Evolutionary conservation across 495 filamentous ascomycete genomes (phyloP), one percentile per base, ranked within the genome.

Genomic region (Daldinia bambusicola): DNA sequence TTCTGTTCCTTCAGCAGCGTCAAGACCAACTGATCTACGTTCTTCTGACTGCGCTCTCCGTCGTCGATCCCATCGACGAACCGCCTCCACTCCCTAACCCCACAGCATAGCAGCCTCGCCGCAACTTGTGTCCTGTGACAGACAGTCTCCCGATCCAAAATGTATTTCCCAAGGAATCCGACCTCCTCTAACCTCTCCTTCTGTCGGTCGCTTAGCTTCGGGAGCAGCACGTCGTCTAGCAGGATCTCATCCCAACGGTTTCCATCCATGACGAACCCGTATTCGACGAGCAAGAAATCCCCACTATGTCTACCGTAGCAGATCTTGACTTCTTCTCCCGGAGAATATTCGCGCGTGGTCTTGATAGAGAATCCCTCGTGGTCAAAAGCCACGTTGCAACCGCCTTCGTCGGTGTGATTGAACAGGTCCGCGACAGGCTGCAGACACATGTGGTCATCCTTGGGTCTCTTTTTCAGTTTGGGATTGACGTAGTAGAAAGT

Each of bases 391-490:
- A 93, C 91, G 56, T 85, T 82, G 66, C 92, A 94, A 10, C 85
- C 88, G 8, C 43, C 43, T 2, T 78, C 78, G 70, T 90, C 87
- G 1, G 84, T 81, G 77, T 95, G 94, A 76, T 97, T 97, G 80
- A 97, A 93, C 63, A 94, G 90, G 80, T 97, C 94, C 2, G 93
- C 89, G 66, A 96, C 93, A 1, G 94, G 94, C 78, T 91, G 87
- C 68, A 97, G 79, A 0, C 88, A 91, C 89, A 96, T 92, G 55
- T 88, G 86, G 77, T 95, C 91, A 73, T 92, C 90, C 1, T 78
- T 81, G 30, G 82, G 74, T 0, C 87, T 84, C 13, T 83, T 75
- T 60, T 89, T 84, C 52, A 82, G 77, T 4, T 77, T 81, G 1
- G 83, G 80, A 18, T 80, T 82, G n/a, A 87, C 80, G 80, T 87